phyloP scores from a whole-genome alignment of 2,329 filamentous ascomycete genomes.

The Diaporthe batatas region DNA sequence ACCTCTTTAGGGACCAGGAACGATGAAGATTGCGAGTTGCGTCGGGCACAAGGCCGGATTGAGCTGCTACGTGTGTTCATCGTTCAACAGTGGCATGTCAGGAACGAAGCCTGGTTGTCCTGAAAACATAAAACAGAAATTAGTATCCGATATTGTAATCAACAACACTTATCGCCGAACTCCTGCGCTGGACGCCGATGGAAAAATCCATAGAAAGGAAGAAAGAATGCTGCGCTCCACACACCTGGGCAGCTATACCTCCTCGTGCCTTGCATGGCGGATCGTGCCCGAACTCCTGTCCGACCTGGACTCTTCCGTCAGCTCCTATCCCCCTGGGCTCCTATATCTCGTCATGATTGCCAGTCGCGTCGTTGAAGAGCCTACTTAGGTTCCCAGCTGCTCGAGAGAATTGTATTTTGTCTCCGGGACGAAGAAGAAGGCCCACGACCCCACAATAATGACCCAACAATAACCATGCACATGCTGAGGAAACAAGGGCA shows the following conservation, averaged over 20 bases:
- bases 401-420: conserved; percentile 62
- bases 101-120: no score
- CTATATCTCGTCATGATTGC: conserved; percentile 17
- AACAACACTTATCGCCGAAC: conserved; percentile 4
- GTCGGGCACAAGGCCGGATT: no score
- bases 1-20: no score
- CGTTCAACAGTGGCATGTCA: no score
- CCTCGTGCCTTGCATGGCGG: conserved; percentile 10
- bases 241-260: background rate
- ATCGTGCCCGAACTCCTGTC: conserved; percentile 21
- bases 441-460: conserved; percentile 65
- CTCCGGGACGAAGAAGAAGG: conserved; percentile 69
- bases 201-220: background rate
- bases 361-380: conserved; percentile 55
- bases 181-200: background rate
- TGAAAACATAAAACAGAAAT: background rate
- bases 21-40: no score
- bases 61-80: no score
- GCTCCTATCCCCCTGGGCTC: background rate
- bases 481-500: conserved; percentile 19
- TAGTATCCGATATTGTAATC: conserved; percentile 5
- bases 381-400: conserved; percentile 68
- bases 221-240: no score
- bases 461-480: conserved; percentile 55
- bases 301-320: conserved; percentile 13